Evolutionary conservation across 2,329 filamentous ascomycete species (phyloP), one percentile per base, ranked within the genome.

Genomic region (Aureobasidium sp.): DNA sequence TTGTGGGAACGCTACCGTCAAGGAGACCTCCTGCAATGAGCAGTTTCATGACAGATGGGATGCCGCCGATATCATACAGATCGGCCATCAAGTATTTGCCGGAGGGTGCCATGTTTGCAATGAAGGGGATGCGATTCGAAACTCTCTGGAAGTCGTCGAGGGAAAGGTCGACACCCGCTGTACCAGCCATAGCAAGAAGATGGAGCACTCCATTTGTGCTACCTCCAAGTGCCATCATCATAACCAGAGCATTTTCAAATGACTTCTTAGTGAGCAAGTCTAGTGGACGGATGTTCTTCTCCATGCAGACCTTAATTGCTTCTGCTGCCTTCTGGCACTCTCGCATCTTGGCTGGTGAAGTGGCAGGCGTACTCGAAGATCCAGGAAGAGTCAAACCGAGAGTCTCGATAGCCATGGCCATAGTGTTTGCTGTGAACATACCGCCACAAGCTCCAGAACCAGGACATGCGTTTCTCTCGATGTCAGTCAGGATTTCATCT

Each of bases 381-480:
- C 91, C 91, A 0, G 91, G 90, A 8, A 96, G 80, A 0, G 86
- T 86, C 33, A 96, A 79, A 31, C 91, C 91, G 82, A 96, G 91
- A 45, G 89, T 90, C 77, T 96, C 91, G 66, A 96, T 91, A 15
- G 89, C 90, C 0, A 89, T 93, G 4, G 90, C 89, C 90, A 96
- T 93, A 27, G 91, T 96, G 76, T 96, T 96, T 66, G 91, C 91
- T 0, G 91, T 96, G 77, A 91, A 96, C 91, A 96, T 96, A 19
- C 92, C 91, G 50, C 90, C 90, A 66, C 91, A 96, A 0, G 90
- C 91, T 33, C 91, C 91, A 1, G 85, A 84, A 9, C 85, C 85
- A 0, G 88, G 88, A 72, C 91, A 96, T 2, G 91, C 86, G 69
- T 94, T 82, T 65, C 79, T 79, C 76, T 92, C 89, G 53, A 96